phyloP scores from a whole-genome alignment of 768 basidiomycete genomes.

The Panellus pusillus region DNA sequence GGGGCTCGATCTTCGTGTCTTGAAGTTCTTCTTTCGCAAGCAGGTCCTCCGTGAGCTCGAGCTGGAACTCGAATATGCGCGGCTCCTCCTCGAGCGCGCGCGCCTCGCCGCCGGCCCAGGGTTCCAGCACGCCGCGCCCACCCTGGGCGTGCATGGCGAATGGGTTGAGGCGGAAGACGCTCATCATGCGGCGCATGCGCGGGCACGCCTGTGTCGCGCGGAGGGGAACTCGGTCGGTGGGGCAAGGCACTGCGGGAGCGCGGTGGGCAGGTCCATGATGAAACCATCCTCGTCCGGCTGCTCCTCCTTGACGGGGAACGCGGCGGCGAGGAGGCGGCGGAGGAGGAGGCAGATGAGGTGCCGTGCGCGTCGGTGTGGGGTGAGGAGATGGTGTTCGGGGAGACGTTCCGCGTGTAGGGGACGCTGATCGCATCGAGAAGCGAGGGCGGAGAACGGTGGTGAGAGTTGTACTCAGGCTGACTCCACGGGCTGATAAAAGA shows the following conservation, averaged over 20 bases:
- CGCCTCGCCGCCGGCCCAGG: conserved; percentile 51
- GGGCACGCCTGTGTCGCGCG: conserved; percentile 73
- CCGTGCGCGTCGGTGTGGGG: conserved; percentile 2
- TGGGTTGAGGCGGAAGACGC: conserved; percentile 73
- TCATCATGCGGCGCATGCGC: conserved; percentile 77
- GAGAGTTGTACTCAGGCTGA: conserved; percentile 19
- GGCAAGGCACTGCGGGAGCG: conserved; percentile 40
- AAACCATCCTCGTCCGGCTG: conserved; percentile 38
- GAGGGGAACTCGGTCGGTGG: conserved; percentile 67
- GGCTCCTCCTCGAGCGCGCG: conserved; percentile 63
- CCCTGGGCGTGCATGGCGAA: conserved; percentile 64
- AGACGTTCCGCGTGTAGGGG: conserved; percentile 9
- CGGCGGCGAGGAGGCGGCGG: not conserved
- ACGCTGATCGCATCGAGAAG: conserved; percentile 15
- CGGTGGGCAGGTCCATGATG: conserved; percentile 47
- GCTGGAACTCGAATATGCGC: conserved; percentile 65
- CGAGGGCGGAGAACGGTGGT: not conserved
- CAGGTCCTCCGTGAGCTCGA: conserved; percentile 28
- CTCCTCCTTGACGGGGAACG: conserved; percentile 29
- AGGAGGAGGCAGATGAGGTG: conserved; percentile 1
- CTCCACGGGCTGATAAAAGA: conserved; percentile 10
- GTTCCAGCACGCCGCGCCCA: conserved; percentile 36
- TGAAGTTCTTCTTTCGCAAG: conserved; percentile 1
- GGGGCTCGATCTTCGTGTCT: not conserved
- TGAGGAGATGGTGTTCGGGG: conserved; percentile 5